Evolutionary conservation across 257 asterid genomes (phyloP).

Genomic region (Buddleja alternifolia): DNA sequence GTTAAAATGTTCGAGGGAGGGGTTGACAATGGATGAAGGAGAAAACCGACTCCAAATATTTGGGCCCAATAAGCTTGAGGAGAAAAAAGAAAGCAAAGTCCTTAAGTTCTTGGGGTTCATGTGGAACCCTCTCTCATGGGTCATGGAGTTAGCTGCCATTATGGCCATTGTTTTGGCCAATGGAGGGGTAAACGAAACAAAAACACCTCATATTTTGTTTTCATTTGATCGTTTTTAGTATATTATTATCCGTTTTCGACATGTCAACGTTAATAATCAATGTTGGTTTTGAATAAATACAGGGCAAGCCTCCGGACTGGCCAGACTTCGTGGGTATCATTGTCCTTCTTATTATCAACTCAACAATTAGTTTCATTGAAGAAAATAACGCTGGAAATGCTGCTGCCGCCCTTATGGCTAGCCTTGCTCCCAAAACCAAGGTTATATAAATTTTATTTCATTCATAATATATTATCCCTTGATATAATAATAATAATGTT

Average conservation of each 20-base stretch:
- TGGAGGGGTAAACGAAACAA: slow-evolving; percentile 79
- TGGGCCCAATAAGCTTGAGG: slow-evolving; percentile 84
- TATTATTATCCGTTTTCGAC: too few relatives aligned
- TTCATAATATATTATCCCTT: too few relatives aligned
- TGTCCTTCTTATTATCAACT: slow-evolving; percentile 54
- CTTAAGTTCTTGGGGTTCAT: slow-evolving; percentile 85
- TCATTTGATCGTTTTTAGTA: too few relatives aligned
- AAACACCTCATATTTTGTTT: too few relatives aligned
- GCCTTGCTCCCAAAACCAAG: slow-evolving; percentile 66
- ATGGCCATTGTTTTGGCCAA: slow-evolving; percentile 85
- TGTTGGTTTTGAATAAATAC: slow-evolving; percentile 6
- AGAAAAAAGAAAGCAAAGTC: slow-evolving; percentile 70
- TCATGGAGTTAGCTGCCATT: slow-evolving; percentile 87
- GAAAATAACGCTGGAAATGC: slow-evolving; percentile 66
- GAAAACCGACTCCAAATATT: slow-evolving; percentile 60
- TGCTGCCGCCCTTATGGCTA: slow-evolving; percentile 66
- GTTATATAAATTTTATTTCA: too few relatives aligned
- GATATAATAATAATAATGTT: too few relatives aligned
- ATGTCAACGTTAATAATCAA: too few relatives aligned
- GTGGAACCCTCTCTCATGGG: slow-evolving; percentile 99
- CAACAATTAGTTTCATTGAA: slow-evolving; percentile 63
- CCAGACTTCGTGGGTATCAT: slow-evolving; percentile 55
- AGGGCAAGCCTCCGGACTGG: slow-evolving; percentile 69
- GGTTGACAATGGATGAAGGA: slow-evolving; percentile 66
- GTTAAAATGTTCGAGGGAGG: slow-evolving; percentile 64